Evolutionary conservation across 768 basidiomycete species (phyloP).

Genomic region (Bullera alba): DNA sequence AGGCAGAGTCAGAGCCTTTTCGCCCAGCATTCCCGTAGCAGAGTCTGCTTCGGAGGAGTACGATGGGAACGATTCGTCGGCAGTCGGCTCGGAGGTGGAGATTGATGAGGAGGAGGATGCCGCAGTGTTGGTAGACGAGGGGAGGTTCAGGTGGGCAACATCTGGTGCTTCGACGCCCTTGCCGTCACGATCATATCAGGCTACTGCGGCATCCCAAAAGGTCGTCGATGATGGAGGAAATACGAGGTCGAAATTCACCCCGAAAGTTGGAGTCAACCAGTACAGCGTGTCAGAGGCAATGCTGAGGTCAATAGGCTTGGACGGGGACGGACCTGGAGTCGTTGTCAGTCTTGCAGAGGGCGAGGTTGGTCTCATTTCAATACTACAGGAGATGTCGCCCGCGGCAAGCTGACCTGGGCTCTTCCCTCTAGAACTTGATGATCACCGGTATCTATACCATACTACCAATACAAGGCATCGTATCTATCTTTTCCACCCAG

Average conservation of each 20-base stretch:
- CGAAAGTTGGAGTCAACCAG: slow-evolving; percentile 14
- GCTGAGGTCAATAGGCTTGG: slow-evolving; percentile 4
- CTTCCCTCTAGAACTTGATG: slow-evolving; percentile 51
- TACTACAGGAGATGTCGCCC: not conserved
- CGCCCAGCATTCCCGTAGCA: slow-evolving; percentile 3
- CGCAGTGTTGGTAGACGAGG: not conserved
- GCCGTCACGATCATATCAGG: not conserved
- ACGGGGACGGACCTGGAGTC: slow-evolving; percentile 6
- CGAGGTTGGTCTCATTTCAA: slow-evolving; percentile 18
- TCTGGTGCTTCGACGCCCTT: slow-evolving; percentile 1
- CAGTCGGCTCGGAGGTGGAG: not conserved
- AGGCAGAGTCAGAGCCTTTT: slow-evolving; percentile 3
- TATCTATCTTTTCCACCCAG: slow-evolving; percentile 57
- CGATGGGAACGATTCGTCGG: not conserved
- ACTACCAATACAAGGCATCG: slow-evolving; percentile 57
- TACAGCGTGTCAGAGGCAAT: too few relatives aligned
- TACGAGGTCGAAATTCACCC: slow-evolving; percentile 7
- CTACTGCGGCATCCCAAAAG: slow-evolving; percentile 12
- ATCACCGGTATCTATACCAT: slow-evolving; percentile 64
- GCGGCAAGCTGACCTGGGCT: too few relatives aligned
- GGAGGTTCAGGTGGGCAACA: not conserved
- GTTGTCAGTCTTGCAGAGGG: slow-evolving; percentile 14
- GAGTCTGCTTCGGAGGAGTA: too few relatives aligned
- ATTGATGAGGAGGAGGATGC: not conserved
- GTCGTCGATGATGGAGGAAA: slow-evolving; percentile 5